Base-by-base conservation (phyloP, 208 protist genomes). In the Leptomonas seymouri region DNA sequence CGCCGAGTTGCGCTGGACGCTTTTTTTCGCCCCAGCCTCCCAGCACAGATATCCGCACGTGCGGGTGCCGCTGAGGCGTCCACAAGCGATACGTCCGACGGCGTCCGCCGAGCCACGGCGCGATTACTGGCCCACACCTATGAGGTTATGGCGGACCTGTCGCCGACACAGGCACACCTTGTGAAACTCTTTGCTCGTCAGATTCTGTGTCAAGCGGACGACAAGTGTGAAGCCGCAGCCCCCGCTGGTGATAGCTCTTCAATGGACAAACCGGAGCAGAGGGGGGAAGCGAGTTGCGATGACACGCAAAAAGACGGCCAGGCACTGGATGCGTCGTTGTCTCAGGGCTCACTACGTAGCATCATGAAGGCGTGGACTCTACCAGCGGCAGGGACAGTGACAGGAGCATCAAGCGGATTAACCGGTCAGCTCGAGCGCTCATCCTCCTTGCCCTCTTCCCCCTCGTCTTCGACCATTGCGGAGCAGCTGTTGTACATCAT, bases 401-500 rank as follows among this genome's bases (percentile, higher is more conserved):
- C 49, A 30, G 30, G 21, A 0, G 46, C 3, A 12, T 11, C 11
- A 50, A 60, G 3, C 18, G 25, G 16, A 11, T n/a, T 12, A 7
- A 28, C 23, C 28, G 23, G 44, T n/a, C 7, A 48, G 16, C 31
- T n/a, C 2, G 16, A 15, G 28, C 51, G 28, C 16, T 44, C 12
- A 4, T 12, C 39, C 12, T 21, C 21, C 8, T 28, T 21, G 20
- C 4, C 1, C 25, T 28, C 42, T 11, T 51, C 57, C 39, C 20
- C 39, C 28, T 14, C 28, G 1, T 80, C 39, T 18, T 14, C 28
- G 1, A 78, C 87, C 7, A 60, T 86, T 28, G 77, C 72, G 1
- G 86, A 86, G 46, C 69, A 85, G 51, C 78, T 93, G 65, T 69
- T 95, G n/a, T 91, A 93, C 58, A 79, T 95, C 28, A 83, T 95